Conservation (phyloP, 768 basidiomycete genomes). For the Mycena rosella region DNA sequence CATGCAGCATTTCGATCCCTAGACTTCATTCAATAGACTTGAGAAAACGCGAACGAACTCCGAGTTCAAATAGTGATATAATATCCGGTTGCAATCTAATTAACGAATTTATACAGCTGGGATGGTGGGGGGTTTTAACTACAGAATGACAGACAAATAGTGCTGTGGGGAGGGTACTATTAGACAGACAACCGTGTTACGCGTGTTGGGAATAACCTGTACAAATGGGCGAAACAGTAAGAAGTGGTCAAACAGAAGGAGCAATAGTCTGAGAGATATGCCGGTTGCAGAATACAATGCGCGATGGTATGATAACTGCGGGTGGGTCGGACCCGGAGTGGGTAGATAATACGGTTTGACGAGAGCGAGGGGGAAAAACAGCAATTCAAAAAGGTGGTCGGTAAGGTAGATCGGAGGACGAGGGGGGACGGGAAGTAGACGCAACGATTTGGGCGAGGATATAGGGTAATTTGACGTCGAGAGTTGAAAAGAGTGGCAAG, state of each 20-base stretch:
- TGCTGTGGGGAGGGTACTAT: conserved; percentile 68
- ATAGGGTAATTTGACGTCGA: conserved; percentile 33
- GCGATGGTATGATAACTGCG: conserved; percentile 64
- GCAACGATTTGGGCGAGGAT: conserved; percentile 38
- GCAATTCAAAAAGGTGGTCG: conserved; percentile 43
- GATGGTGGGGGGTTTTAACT: conserved; percentile 66
- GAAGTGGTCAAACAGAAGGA: conserved; percentile 61
- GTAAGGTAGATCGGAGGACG: conserved; percentile 50
- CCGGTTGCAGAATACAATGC: conserved; percentile 80
- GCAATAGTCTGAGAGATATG: conserved; percentile 70
- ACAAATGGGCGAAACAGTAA: conserved; percentile 67
- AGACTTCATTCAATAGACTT: neutral
- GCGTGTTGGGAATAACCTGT: conserved; percentile 66
- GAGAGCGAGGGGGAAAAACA: conserved; percentile 36
- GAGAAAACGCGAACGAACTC: conserved; percentile 6
- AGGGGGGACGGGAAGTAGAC: conserved; percentile 39
- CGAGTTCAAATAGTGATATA: conserved; percentile 38
- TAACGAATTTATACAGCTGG: conserved; percentile 70
- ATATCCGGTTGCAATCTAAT: conserved; percentile 44
- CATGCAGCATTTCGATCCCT: neutral
- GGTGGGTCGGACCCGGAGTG: conserved; percentile 53
- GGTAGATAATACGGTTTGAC: conserved; percentile 49
- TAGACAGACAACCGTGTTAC: conserved; percentile 75
- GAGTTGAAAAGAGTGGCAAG: conserved; percentile 29
- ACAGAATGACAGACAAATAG: conserved; percentile 79